Evolutionary conservation across 305 asterid species (phyloP).

Genomic region (Fraxinus albicans): DNA sequence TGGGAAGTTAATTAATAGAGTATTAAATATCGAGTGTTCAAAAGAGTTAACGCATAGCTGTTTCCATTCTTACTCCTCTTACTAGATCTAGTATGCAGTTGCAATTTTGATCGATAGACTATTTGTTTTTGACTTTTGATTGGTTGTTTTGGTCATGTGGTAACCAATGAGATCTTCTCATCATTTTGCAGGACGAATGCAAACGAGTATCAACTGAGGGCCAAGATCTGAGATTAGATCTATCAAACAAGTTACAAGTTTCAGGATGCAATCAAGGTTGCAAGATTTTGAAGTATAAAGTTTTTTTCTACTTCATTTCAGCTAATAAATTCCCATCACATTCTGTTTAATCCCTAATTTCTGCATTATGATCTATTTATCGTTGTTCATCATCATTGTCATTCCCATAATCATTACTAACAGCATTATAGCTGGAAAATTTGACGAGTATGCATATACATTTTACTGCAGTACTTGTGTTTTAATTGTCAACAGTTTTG

Average conservation of each 20-base stretch:
- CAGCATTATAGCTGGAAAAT: neutral
- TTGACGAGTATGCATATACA: neutral
- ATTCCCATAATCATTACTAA: neutral
- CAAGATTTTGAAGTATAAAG: neutral
- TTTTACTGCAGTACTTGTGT: neutral
- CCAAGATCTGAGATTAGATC: slow-evolving; percentile 84
- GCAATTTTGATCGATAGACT: neutral
- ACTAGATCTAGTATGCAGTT: neutral
- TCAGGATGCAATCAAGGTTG: slow-evolving; percentile 94
- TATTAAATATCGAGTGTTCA: neutral
- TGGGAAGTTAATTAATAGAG: neutral
- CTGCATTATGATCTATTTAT: neutral
- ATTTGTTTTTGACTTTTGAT: neutral
- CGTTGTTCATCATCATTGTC: neutral
- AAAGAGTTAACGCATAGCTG: neutral
- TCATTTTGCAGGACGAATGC: slow-evolving; percentile 79
- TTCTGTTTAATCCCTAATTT: neutral
- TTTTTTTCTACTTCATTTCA: neutral
- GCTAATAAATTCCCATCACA: neutral
- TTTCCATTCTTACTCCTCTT: neutral
- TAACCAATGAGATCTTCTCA: neutral
- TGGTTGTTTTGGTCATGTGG: neutral
- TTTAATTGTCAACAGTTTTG: neutral
- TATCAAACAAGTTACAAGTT: slow-evolving; percentile 90
- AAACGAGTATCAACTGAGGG: slow-evolving; percentile 82